Base-by-base conservation (phyloP, 2,329 filamentous ascomycete genomes). In the Sarocladium strictum region DNA sequence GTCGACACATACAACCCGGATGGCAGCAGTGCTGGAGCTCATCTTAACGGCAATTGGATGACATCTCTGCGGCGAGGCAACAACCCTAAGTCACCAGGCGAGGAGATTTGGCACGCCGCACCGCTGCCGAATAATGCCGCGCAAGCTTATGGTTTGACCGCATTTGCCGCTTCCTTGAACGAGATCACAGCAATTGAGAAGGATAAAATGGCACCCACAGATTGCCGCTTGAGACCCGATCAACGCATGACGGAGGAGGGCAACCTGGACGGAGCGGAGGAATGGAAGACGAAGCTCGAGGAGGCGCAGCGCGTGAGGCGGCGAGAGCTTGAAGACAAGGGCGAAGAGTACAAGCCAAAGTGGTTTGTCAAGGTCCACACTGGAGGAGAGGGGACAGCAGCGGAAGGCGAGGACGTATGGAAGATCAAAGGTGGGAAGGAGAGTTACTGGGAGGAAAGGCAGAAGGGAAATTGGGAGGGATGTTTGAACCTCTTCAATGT, bases 401-500 rank as follows among this genome's bases (percentile, higher is more conserved):
- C 73, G 14, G 78, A 81, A 49, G 80, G 79, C 3, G 85, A 88
- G 65, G 84, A 88, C 65, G 76, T 87, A 11, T 89, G 89, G 89
- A 80, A 84, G 63, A 69, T 96, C 59, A 94, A 86, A 73, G 76
- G 76, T 2, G 90, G 91, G 19, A 91, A 87, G 70, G 90, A 95
- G 17, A 86, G 90, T 9, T 99, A 99, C 71, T 99, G 94, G 94
- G 92, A 96, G 66, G 86, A 90, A 71, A 81, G 93, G 57, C 79
- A 76, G 2, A 81, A 74, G 59, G 85, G 85, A 1, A 75, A 75
- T 55, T 96, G 89, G 90, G 68, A 65, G 3, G 78, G 77, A 4
- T 68, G 82, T 32, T 72, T 76, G 59, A 70, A 80, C 47, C 73
- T 84, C 53, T 84, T 80, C 60, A 62, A 65, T 14, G 64, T 64